Conservation (phyloP, 441 rosid species). For the Isatis lusitanica region DNA sequence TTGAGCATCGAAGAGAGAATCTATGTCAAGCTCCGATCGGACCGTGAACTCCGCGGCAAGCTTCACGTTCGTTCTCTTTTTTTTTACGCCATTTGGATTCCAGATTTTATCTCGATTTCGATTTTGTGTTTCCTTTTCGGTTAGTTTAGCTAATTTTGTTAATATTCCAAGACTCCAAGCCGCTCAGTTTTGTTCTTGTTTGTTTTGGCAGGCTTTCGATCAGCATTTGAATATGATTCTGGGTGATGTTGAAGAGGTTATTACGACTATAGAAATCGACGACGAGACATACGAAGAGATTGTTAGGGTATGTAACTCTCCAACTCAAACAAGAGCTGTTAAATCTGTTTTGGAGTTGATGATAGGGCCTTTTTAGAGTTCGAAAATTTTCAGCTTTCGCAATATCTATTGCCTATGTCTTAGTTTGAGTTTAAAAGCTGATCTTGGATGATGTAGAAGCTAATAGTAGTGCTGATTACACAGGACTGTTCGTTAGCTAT, state of each 20-base stretch:
- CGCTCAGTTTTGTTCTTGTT: neutral
- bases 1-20: slow-evolving; percentile 97
- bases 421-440: neutral
- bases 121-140: neutral
- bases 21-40: slow-evolving; percentile 98
- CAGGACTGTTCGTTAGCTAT: neutral
- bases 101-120: neutral
- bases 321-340: no score
- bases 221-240: slow-evolving; percentile 99
- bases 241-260: slow-evolving; percentile 96
- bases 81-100: neutral
- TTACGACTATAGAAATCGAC: slow-evolving; percentile 93
- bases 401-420: neutral
- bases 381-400: neutral
- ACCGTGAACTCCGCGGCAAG: slow-evolving; percentile 98
- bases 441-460: neutral
- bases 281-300: slow-evolving; percentile 99
- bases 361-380: neutral
- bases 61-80: slow-evolving; percentile 59
- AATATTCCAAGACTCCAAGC: no score
- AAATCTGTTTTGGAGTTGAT: neutral
- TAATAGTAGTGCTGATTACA: neutral
- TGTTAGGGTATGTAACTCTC: slow-evolving; percentile 66
- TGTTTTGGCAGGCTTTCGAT: slow-evolving; percentile 81
- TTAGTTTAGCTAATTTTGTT: neutral